Evolutionary conservation across 345 rosid genomes (phyloP).

Genomic region (Gynandropsis gynandra): DNA sequence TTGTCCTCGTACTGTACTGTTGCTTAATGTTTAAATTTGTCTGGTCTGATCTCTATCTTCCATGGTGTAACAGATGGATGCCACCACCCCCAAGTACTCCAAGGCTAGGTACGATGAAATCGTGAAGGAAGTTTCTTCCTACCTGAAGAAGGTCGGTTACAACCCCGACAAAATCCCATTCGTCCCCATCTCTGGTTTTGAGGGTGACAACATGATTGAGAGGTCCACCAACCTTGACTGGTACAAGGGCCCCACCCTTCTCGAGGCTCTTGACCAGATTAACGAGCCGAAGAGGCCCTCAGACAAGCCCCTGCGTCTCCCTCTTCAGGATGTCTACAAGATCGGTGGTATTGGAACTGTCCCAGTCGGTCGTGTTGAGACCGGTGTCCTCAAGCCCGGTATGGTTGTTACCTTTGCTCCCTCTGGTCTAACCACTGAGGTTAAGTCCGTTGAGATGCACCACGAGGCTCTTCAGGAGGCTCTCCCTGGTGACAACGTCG

Average conservation of each 20-base stretch:
- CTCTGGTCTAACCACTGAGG: constrained; percentile 71
- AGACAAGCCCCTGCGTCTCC: constrained; percentile 89
- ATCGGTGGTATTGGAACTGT: constrained; percentile 87
- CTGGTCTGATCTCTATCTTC: background rate
- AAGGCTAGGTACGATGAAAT: constrained; percentile 46
- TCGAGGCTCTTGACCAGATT: constrained; percentile 42
- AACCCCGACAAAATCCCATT: constrained; percentile 48
- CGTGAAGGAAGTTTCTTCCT: constrained; percentile 44
- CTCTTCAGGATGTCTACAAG: constrained; percentile 88
- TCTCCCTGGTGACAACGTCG: constrained; percentile 62
- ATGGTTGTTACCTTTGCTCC: constrained; percentile 78
- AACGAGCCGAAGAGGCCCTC: constrained; percentile 72
- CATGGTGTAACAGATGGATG: constrained; percentile 32
- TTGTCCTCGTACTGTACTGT: background rate
- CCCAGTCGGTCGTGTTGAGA: constrained; percentile 74
- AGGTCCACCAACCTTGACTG: constrained; percentile 46
- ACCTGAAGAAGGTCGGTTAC: constrained; percentile 48
- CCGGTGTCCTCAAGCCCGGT: constrained; percentile 65
- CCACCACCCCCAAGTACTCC: constrained; percentile 50
- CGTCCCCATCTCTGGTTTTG: constrained; percentile 49
- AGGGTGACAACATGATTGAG: constrained; percentile 57
- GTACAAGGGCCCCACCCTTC: constrained; percentile 52
- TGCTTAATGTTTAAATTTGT: background rate
- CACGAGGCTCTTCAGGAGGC: constrained; percentile 64
- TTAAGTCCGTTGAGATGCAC: constrained; percentile 78